Conservation (phyloP, 2,329 filamentous ascomycete genomes). For the Fusarium mangiferae region DNA sequence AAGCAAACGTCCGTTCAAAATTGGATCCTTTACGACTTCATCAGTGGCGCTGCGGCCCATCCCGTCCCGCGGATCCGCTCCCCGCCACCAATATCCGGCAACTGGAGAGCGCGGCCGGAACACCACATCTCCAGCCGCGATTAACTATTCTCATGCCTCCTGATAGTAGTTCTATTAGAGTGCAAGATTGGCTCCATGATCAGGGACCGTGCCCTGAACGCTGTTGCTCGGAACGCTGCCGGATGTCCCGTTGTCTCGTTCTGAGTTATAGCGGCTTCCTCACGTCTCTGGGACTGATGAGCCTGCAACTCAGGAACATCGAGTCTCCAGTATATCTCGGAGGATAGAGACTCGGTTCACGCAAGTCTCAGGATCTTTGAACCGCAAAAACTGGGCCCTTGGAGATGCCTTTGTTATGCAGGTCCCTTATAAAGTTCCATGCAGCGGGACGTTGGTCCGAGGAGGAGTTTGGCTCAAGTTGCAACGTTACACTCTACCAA, state of each 20-base stretch:
- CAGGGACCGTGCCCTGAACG: constrained; percentile 3
- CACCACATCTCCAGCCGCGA: background rate
- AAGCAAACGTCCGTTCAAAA: constrained; percentile 14
- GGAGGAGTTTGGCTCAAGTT: background rate
- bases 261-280: constrained; percentile 7
- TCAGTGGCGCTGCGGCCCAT: constrained; percentile 41
- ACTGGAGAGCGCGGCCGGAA: background rate
- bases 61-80: constrained; percentile 40
- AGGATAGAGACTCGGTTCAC: constrained; percentile 9
- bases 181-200: constrained; percentile 5
- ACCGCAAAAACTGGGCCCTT: constrained; percentile 11
- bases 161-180: background rate
- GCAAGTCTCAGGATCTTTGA: constrained; percentile 2
- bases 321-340: background rate
- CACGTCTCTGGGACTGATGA: background rate
- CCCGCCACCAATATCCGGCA: constrained; percentile 29
- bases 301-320: background rate
- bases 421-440: constrained; percentile 9
- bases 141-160: background rate
- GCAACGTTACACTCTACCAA: constrained; percentile 24
- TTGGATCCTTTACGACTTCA: constrained; percentile 14
- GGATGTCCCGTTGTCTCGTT: constrained; percentile 1
- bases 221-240: constrained; percentile 3
- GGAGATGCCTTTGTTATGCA: constrained; percentile 9
- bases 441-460: constrained; percentile 2